Base-by-base conservation (phyloP, 345 rosid genomes). In the Syzygium jambos region DNA sequence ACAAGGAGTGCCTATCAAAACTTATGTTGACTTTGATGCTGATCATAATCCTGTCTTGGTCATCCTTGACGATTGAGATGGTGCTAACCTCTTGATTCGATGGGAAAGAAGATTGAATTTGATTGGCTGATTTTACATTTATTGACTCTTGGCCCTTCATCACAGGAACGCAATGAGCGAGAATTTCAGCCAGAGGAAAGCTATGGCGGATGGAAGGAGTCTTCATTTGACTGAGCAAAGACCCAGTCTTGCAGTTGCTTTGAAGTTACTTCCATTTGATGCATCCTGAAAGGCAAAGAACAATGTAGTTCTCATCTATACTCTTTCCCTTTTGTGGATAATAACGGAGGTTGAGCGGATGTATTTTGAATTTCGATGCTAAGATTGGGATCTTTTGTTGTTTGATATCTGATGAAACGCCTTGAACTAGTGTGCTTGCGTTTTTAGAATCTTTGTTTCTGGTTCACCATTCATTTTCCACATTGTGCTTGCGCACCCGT, bases 181-280 rank as follows among this genome's bases (percentile, higher is more conserved):
- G 96, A 90, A 41, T 68, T 86, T 8, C 87, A 54, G 51, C 89
- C 85, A 29, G 92, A 91, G 86, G 95, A 91, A 87, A 85, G 91
- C 90, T 89, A 54, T 65, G 97, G 97, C 78, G 96, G 96, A 86
- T 95, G 96, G 96, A 96, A 92, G 84, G 87, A 95, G 86, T 94
- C 97, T 65, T 87, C 90, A 15, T 61, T 55, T 59, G 63, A 89
- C 38, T 86, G 77, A 86, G 49, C 34, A 80, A 23, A 38, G 59
- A 52, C 34, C 56, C 5, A 5, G 82, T 22, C 82, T 41, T 73
- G 49, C 49, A 0, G 49, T 73, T 38, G 49, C 82, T 41, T 52
- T 27, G 43, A 43, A 29, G 16, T 38, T 27, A 59, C 87, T 46
- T n/a, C 54, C 51, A 4, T 73, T 73, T 73, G 80, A 34, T 38